These are phyloP conservation scores for Striga hermonthica DNA, from an alignment of 305 asterid species.

Conservation along the genomic window DNA sequence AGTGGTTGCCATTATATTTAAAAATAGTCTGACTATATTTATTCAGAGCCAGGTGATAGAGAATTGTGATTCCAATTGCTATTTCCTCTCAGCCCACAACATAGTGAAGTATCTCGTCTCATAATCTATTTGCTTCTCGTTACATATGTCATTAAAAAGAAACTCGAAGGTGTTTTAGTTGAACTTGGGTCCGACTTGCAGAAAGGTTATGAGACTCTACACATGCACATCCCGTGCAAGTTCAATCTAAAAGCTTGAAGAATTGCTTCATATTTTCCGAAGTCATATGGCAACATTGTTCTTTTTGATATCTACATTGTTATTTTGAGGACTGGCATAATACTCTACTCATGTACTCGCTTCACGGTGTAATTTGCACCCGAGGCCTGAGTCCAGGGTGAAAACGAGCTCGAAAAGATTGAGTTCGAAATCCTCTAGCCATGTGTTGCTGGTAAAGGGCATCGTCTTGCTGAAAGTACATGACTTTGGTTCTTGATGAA, in stretches of 20 bases:
- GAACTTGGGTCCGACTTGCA: conserved; percentile 56
- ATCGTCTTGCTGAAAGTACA: too few species aligned
- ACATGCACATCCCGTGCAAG: conserved; percentile 41
- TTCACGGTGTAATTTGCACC: conserved; percentile 63
- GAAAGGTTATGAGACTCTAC: conserved; percentile 43
- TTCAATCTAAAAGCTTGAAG: conserved; percentile 47
- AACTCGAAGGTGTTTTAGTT: conserved; percentile 53
- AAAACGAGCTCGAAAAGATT: conserved; percentile 58
- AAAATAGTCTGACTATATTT: not conserved
- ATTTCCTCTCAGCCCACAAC: too few species aligned
- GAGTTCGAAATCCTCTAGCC: conserved; percentile 56
- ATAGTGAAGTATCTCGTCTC: not conserved
- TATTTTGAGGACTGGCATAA: conserved; percentile 67
- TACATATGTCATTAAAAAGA: conserved; percentile 45
- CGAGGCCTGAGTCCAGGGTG: conserved; percentile 57
- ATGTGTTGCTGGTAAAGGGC: conserved; percentile 67
- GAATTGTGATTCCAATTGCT: too few species aligned
- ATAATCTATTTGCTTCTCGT: conserved; percentile 22
- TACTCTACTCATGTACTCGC: conserved; percentile 32
- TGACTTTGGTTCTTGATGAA: too few species aligned
- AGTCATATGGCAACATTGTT: conserved; percentile 73
- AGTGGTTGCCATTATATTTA: too few species aligned
- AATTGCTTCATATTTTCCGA: conserved; percentile 53
- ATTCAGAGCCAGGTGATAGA: conserved; percentile 1
- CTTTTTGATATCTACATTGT: conserved; percentile 59